A percentile compares a stretch with the other conserved stretches of the same genome.
Conservation (phyloP, 768 basidiomycete genomes). For the Leccinellum luteum region DNA sequence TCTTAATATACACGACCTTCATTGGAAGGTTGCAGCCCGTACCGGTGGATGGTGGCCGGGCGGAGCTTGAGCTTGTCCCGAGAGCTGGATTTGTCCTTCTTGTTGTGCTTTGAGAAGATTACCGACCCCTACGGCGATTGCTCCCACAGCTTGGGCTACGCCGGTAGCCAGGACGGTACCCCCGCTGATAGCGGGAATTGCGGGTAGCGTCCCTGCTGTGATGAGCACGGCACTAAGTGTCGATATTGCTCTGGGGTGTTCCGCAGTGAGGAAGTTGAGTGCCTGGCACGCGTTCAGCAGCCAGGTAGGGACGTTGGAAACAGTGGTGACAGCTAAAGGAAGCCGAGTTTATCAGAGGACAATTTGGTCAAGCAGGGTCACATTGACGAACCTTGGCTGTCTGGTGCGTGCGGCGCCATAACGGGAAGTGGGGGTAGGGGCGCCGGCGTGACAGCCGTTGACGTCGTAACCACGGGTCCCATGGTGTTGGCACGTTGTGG, state of each 20-base stretch:
- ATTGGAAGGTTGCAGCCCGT: slow-evolving; percentile 32
- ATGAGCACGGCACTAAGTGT: slow-evolving; percentile 75
- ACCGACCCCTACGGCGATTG: slow-evolving; percentile 74
- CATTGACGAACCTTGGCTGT: slow-evolving; percentile 18
- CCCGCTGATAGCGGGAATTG: slow-evolving; percentile 68
- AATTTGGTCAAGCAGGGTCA: neutral
- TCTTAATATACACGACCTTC: neutral
- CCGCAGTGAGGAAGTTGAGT: slow-evolving; percentile 67
- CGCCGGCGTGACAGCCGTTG: slow-evolving; percentile 5
- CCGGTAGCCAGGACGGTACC: slow-evolving; percentile 71
- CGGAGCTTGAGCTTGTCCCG: slow-evolving; percentile 19
- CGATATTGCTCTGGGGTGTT: slow-evolving; percentile 75
- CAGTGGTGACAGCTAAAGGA: slow-evolving; percentile 37
- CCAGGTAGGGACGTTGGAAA: slow-evolving; percentile 69
- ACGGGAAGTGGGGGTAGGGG: slow-evolving; percentile 20
- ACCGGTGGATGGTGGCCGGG: slow-evolving; percentile 23
- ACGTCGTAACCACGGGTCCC: slow-evolving; percentile 24
- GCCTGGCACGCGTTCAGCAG: slow-evolving; percentile 74
- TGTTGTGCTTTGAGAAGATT: slow-evolving; percentile 50
- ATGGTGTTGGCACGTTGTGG: slow-evolving; percentile 31
- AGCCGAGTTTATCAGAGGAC: neutral
- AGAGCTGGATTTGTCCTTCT: slow-evolving; percentile 34
- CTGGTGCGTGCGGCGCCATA: slow-evolving; percentile 7
- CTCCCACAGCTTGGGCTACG: slow-evolving; percentile 75
- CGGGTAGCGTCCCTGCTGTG: slow-evolving; percentile 71